Evolutionary conservation across 2,329 filamentous ascomycete species (phyloP).

Genomic region (Colletotrichum sp.): DNA sequence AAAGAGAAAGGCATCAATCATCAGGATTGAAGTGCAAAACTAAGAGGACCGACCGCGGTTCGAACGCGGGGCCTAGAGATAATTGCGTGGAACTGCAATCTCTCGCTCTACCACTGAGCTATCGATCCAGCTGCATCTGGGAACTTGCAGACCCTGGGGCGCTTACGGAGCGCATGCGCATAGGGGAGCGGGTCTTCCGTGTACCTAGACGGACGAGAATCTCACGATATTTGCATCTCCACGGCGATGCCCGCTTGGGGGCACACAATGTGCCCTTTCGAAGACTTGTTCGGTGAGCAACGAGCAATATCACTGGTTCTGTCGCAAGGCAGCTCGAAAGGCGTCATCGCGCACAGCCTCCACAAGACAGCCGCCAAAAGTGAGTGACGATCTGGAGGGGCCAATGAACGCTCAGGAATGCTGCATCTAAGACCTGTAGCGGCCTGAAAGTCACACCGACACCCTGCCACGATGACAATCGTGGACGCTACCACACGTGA

Average conservation of each 20-base stretch:
- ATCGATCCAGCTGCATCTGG: neutral
- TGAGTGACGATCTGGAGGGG: neutral
- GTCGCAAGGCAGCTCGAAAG: neutral
- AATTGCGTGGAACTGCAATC: slow-evolving; percentile 13
- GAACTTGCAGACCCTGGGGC: neutral
- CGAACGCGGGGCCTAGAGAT: slow-evolving; percentile 21
- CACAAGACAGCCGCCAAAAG: neutral
- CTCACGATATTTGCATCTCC: neutral
- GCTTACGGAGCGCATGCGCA: neutral
- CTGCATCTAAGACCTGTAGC: slow-evolving; percentile 12
- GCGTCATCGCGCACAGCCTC: slow-evolving; percentile 2
- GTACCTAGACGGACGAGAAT: neutral
- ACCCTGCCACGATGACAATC: slow-evolving; percentile 24
- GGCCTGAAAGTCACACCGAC: slow-evolving; percentile 34
- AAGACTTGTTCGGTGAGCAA: neutral
- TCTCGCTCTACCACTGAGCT: slow-evolving; percentile 12
- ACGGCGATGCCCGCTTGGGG: neutral
- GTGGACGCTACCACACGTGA: neutral
- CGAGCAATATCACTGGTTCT: neutral
- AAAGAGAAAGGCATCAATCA: neutral
- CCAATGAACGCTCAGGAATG: neutral
- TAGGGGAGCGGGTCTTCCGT: neutral
- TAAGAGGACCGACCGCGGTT: slow-evolving; percentile 14
- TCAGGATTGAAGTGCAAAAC: neutral
- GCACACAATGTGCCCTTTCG: neutral